Conservation (phyloP, 1,139 yeast genomes). For the Pichia sp. region DNA sequence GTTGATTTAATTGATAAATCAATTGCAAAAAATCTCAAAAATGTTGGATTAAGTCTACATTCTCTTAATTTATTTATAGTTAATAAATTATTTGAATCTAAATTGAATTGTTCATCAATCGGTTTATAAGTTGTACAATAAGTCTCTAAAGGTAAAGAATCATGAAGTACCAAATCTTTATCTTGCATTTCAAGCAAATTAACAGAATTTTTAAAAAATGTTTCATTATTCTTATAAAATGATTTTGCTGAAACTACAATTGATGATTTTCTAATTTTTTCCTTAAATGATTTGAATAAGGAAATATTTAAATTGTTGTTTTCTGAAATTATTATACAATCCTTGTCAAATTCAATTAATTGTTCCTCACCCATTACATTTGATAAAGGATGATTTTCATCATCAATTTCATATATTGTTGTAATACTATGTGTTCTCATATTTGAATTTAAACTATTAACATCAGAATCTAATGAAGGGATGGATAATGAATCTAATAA, state of each 20-base stretch:
- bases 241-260: too few species aligned
- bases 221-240: too few species aligned
- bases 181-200: too few species aligned
- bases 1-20: constrained; percentile 35
- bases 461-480: too few species aligned
- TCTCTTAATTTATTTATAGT: constrained; percentile 35
- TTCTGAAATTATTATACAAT: too few species aligned
- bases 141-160: constrained; percentile 14
- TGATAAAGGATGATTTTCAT: constrained; percentile 5
- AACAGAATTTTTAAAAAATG: too few species aligned
- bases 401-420: neutral
- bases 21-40: constrained; percentile 43
- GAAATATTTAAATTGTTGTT: neutral
- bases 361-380: neutral
- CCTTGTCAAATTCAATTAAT: too few species aligned
- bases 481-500: too few species aligned
- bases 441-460: too few species aligned
- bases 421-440: too few species aligned
- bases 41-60: constrained; percentile 42
- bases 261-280: neutral
- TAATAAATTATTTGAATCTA: neutral
- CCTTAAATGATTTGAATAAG: neutral
- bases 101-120: constrained; percentile 1
- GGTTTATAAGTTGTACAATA: constrained; percentile 8
- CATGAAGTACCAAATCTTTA: constrained; percentile 2